Percentiles rank a stretch among this genome's conserved stretches.
Evolutionary conservation across 345 rosid genomes (phyloP).

Genomic region (Noccaea bulbosa): DNA sequence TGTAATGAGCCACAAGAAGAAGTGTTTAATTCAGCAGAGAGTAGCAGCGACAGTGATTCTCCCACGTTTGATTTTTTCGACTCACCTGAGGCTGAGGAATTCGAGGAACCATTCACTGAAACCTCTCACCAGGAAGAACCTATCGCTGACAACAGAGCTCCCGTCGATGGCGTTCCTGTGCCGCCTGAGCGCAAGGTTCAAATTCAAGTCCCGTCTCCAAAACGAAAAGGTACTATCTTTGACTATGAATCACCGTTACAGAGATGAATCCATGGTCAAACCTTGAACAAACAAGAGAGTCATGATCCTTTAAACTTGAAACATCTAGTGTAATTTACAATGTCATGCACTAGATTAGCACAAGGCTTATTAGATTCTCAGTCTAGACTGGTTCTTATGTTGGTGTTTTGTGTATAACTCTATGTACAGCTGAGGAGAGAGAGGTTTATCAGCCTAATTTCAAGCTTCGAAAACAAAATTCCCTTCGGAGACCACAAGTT

Average conservation of each 20-base stretch:
- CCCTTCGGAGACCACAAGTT: conserved; percentile 18
- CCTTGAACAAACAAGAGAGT: too few species aligned
- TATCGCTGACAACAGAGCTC: neutral
- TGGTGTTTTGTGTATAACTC: conserved; percentile 12
- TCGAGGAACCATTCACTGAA: conserved; percentile 28
- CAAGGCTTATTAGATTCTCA: too few species aligned
- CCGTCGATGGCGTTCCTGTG: neutral
- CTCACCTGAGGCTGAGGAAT: conserved; percentile 33
- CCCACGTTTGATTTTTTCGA: conserved; percentile 36
- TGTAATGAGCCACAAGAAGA: conserved; percentile 38
- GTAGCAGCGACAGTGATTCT: conserved; percentile 33
- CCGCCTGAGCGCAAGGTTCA: conserved; percentile 23
- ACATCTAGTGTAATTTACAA: too few species aligned
- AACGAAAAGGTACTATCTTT: conserved; percentile 43
- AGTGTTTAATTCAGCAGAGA: conserved; percentile 12
- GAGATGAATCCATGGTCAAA: too few species aligned
- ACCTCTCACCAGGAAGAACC: conserved; percentile 25
- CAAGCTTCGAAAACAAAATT: conserved; percentile 28
- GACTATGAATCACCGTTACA: too few species aligned
- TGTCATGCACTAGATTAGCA: too few species aligned
- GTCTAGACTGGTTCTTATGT: too few species aligned
- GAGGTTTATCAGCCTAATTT: conserved; percentile 4
- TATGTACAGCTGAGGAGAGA: conserved; percentile 31
- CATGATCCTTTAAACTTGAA: too few species aligned
- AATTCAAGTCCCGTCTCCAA: conserved; percentile 26